Evolutionary conservation across 768 basidiomycete species (phyloP).

Genomic region (Trametes sanguinea): DNA sequence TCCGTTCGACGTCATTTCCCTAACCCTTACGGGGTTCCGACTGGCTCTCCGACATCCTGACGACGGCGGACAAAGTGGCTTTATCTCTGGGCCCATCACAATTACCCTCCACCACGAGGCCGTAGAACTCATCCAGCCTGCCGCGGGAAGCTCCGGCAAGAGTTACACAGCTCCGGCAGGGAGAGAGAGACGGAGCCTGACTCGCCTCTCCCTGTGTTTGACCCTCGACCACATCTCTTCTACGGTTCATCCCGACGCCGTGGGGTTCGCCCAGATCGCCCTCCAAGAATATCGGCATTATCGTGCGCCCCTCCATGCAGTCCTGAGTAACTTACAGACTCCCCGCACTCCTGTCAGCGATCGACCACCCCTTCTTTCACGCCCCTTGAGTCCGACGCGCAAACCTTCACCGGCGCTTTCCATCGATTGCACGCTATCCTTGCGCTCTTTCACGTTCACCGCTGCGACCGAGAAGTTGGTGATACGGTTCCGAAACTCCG

Average conservation of each 20-base stretch:
- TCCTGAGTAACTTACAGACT: neutral
- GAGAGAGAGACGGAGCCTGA: conserved; percentile 2
- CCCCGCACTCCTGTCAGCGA: neutral
- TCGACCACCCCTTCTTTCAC: neutral
- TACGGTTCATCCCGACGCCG: conserved; percentile 18
- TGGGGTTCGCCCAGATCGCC: conserved; percentile 18
- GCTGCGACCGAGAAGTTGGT: conserved; percentile 72
- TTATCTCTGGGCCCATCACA: conserved; percentile 11
- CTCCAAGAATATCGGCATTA: conserved; percentile 16
- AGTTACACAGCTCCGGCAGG: neutral
- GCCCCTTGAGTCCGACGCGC: conserved; percentile 1
- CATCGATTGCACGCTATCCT: conserved; percentile 42
- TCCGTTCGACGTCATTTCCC: conserved; percentile 1
- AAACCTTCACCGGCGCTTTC: conserved; percentile 25
- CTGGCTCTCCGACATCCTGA: conserved; percentile 14
- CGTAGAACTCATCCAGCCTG: conserved; percentile 3
- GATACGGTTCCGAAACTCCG: conserved; percentile 56
- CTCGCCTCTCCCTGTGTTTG: conserved; percentile 7
- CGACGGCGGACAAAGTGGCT: conserved; percentile 4
- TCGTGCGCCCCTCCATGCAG: neutral
- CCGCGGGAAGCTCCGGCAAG: neutral
- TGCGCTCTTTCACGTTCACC: conserved; percentile 51
- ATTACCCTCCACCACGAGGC: conserved; percentile 3
- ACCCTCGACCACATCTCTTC: conserved; percentile 15
- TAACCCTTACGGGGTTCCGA: neutral